phyloP scores from a whole-genome alignment of 208 protist species.

The Plasmodiophora brassicae region DNA sequence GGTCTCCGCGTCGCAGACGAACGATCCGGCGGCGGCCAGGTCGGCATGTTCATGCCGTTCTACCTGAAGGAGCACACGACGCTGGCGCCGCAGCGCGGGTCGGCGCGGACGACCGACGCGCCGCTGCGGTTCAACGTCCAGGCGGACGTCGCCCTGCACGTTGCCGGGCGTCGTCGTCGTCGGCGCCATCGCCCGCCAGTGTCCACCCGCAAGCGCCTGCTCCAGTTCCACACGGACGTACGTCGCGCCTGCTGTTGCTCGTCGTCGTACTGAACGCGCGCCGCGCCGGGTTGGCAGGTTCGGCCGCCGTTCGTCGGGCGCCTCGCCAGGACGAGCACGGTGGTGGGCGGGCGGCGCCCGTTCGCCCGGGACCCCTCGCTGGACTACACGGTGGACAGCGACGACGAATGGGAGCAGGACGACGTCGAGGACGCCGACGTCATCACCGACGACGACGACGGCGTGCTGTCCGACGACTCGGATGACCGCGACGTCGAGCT shows the following conservation, averaged over 20 bases:
- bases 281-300: no score
- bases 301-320: neutral
- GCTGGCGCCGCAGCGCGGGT: neutral
- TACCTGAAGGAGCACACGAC: neutral
- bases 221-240: neutral
- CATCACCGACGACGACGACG: neutral
- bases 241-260: no score
- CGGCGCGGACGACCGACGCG: no score
- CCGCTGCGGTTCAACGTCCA: no score
- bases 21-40: no score
- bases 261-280: no score
- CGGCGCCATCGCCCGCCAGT: neutral
- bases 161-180: no score
- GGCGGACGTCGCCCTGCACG: no score
- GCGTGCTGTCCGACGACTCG: neutral
- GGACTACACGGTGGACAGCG: neutral
- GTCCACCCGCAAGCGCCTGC: neutral
- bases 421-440: neutral
- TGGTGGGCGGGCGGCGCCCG: neutral
- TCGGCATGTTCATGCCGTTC: neutral
- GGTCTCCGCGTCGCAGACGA: no score
- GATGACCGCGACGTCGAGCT: neutral
- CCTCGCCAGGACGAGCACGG: neutral
- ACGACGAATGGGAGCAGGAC: neutral
- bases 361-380: neutral